Percentiles rank a stretch among this genome's conserved stretches.
phyloP scores from a whole-genome alignment of 208 protist species.

The Trypanosoma brucei region DNA sequence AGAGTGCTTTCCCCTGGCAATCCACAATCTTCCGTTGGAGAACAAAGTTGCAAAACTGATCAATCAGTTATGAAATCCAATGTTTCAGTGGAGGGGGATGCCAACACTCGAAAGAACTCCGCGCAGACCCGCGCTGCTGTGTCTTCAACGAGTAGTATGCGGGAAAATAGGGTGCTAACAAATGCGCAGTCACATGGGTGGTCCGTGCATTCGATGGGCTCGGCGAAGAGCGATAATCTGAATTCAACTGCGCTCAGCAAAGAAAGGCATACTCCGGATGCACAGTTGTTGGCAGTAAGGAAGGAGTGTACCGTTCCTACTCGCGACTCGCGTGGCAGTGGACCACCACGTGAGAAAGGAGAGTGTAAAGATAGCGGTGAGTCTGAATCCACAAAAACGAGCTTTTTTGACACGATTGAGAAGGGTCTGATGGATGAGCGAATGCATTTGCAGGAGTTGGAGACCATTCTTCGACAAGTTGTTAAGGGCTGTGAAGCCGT shows the following conservation, averaged over 20 bases:
- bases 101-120: no score
- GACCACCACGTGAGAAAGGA: not conserved
- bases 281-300: no score
- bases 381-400: not conserved
- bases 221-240: not conserved
- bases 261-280: not conserved
- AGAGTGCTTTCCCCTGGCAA: no score
- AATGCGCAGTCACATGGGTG: not conserved
- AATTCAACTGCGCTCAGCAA: not conserved
- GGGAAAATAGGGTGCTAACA: not conserved
- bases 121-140: not conserved
- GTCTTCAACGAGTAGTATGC: not conserved
- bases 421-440: constrained; percentile 1
- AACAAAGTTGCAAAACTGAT: no score
- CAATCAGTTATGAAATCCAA: no score
- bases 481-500: not conserved
- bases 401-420: constrained; percentile 3
- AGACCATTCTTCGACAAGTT: constrained; percentile 8
- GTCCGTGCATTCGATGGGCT: not conserved
- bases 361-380: not conserved
- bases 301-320: not conserved
- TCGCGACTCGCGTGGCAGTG: not conserved
- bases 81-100: no score
- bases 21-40: no score
- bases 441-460: constrained; percentile 4